phyloP scores from a whole-genome alignment of 257 asterid genomes.

The Orobanche coerulescens region DNA sequence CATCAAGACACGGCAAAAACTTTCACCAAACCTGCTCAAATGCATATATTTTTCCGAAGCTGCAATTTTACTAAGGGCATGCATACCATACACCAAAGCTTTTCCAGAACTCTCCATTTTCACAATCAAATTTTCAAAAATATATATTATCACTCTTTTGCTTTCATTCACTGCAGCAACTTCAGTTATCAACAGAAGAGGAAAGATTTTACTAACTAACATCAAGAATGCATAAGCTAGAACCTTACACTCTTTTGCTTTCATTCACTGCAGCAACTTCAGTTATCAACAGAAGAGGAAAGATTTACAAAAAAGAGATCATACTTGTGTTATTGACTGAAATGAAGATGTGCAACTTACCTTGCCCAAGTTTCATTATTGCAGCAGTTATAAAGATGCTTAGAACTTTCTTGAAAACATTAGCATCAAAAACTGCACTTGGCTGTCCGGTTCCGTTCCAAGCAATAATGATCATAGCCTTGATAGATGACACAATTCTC shows the following conservation, averaged over 20 bases:
- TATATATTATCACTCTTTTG: not conserved
- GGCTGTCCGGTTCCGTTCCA: slow-evolving; percentile 83
- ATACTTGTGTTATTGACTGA: slow-evolving; percentile 6
- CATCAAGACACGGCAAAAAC: slow-evolving; percentile 10
- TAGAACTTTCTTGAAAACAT: slow-evolving; percentile 78
- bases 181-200: slow-evolving; percentile 13
- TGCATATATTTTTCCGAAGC: not conserved
- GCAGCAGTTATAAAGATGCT: slow-evolving; percentile 98
- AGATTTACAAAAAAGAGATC: slow-evolving; percentile 6
- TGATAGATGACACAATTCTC: slow-evolving; percentile 24
- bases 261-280: not conserved
- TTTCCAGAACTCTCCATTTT: not conserved
- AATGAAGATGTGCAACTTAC: slow-evolving; percentile 31
- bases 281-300: not conserved
- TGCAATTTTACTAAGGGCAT: slow-evolving; percentile 4
- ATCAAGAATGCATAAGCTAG: not conserved
- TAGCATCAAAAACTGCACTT: slow-evolving; percentile 46
- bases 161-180: not conserved
- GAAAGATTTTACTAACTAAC: slow-evolving; percentile 1
- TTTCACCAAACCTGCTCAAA: not conserved
- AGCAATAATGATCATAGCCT: slow-evolving; percentile 98
- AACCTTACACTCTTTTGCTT: not conserved
- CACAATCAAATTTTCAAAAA: not conserved
- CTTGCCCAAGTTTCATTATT: slow-evolving; percentile 93
- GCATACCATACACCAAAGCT: slow-evolving; percentile 3